phyloP scores from a whole-genome alignment of 1,284 basidiomycete genomes.

The Ceratobasidium papillatum region DNA sequence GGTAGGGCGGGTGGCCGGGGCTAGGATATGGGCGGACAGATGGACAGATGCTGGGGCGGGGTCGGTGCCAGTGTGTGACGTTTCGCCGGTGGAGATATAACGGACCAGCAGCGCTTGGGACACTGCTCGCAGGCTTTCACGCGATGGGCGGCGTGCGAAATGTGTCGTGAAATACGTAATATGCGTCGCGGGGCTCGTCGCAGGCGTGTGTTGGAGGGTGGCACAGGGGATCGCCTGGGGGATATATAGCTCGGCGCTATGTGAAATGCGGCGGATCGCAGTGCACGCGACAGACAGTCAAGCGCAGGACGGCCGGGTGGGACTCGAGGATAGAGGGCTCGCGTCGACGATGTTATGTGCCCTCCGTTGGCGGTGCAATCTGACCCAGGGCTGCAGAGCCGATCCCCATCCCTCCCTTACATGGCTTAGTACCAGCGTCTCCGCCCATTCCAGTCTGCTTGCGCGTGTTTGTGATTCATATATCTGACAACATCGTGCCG shows the following conservation, averaged over 20 bases:
- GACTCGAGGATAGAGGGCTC: slow-evolving; percentile 31
- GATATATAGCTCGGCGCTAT: slow-evolving; percentile 38
- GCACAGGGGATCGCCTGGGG: slow-evolving; percentile 32
- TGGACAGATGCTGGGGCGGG: slow-evolving; percentile 1
- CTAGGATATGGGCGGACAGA: slow-evolving; percentile 1
- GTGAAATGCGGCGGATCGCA: slow-evolving; percentile 36
- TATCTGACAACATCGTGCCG: slow-evolving; percentile 40
- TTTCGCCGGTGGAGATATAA: slow-evolving; percentile 37
- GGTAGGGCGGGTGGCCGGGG: background rate
- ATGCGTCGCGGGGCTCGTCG: slow-evolving; percentile 26
- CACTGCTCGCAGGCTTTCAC: slow-evolving; percentile 19
- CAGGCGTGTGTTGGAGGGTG: slow-evolving; percentile 11
- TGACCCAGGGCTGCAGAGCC: slow-evolving; percentile 37
- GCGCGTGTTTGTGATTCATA: slow-evolving; percentile 36
- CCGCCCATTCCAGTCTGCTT: slow-evolving; percentile 33
- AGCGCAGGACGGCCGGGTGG: slow-evolving; percentile 16
- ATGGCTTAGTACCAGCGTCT: slow-evolving; percentile 32
- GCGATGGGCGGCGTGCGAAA: slow-evolving; percentile 19
- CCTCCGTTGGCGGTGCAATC: slow-evolving; percentile 36
- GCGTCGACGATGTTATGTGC: slow-evolving; percentile 35
- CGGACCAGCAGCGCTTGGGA: slow-evolving; percentile 5
- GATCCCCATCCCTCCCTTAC: slow-evolving; percentile 26
- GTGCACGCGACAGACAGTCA: slow-evolving; percentile 7
- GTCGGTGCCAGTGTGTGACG: slow-evolving; percentile 28
- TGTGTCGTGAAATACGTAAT: slow-evolving; percentile 36